phyloP scores from a whole-genome alignment of 495 filamentous ascomycete species.

The Penicillium parvum region DNA sequence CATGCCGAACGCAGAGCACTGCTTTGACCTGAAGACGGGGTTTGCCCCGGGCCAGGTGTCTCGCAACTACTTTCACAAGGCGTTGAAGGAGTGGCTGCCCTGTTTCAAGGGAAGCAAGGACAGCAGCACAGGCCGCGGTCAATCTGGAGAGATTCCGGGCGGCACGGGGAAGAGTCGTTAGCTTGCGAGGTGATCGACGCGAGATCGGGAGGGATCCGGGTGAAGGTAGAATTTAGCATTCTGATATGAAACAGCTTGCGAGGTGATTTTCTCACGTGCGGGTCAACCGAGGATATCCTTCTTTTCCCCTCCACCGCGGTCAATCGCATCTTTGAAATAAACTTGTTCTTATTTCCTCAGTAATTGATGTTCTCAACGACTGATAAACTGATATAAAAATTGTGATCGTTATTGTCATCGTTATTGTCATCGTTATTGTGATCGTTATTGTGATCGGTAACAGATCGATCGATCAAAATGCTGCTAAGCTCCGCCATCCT shows the following conservation, averaged over 20 bases:
- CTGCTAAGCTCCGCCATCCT: constrained; percentile 18
- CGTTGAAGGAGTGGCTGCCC: constrained; percentile 46
- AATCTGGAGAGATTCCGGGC: constrained; percentile 1
- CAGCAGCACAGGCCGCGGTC: not conserved
- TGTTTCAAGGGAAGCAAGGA: constrained; percentile 30
- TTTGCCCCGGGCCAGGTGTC: constrained; percentile 29
- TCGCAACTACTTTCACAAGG: constrained; percentile 33
- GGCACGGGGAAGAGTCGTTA: not conserved
- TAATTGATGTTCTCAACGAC: not conserved
- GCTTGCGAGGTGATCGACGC: too few species aligned
- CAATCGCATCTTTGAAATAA: not conserved
- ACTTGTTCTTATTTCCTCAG: not conserved
- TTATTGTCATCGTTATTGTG: too few species aligned
- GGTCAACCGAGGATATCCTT: constrained; percentile 13
- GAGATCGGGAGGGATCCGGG: not conserved
- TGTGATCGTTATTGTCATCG: too few species aligned
- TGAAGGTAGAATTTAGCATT: constrained; percentile 11
- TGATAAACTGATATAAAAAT: too few species aligned
- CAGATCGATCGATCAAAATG: constrained; percentile 15
- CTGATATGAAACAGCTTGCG: constrained; percentile 25
- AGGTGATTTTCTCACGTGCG: constrained; percentile 14
- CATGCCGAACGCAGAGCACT: constrained; percentile 45
- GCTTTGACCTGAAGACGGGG: constrained; percentile 44
- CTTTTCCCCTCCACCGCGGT: not conserved
- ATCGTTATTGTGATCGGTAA: too few species aligned